Base-by-base conservation (phyloP, 352 stramenopile genomes). In the Thalassiosira oceanica region DNA sequence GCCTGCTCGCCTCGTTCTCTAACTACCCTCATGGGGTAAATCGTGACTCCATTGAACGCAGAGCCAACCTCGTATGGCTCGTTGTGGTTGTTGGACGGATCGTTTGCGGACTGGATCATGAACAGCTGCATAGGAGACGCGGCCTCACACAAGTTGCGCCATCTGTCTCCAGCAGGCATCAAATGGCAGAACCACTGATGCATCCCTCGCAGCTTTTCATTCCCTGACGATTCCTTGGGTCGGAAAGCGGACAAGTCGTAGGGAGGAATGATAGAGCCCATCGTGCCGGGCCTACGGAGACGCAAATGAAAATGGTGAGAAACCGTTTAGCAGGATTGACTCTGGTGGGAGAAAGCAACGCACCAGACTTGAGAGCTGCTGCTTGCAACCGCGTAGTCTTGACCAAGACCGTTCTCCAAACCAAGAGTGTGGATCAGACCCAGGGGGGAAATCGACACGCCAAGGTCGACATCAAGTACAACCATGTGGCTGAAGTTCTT, bases 201-300 rank as follows among this genome's bases (percentile, higher is more conserved):
- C 31, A 73, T 54, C 21, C 54, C 37, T 10, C 58, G 61, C 18
- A 77, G 45, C 11, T 53, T 48, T 21, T 36, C 10, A 18, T 74
- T 82, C 11, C 36, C 49, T 28, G 60, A 35, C 5, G 54, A 66
- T 28, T 53, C 8, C 36, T 71, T 49, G 7, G 72, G 52, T 49
- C 72, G 16, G 50, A 82, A 82, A 3, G 72, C 72, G 7, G 72
- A 82, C 20, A 77, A 55, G 49, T 82, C 72, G 42, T 82, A 82
- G 10, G 72, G 72, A 13, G 53, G 65, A 26, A 74, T 67, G n/a
- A 82, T 71, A 36, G 65, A 71, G 4, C 72, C 72, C 42, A 78
- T 56, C 3, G 54, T 67, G 28, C 33, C 37, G 1, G 21, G 24
- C n/a, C n/a, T n/a, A n/a, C n/a, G n/a, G n/a, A n/a, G n/a, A n/a